Base-by-base conservation (phyloP, 1,139 yeast genomes). In the Scheffersomyces quercinus region DNA sequence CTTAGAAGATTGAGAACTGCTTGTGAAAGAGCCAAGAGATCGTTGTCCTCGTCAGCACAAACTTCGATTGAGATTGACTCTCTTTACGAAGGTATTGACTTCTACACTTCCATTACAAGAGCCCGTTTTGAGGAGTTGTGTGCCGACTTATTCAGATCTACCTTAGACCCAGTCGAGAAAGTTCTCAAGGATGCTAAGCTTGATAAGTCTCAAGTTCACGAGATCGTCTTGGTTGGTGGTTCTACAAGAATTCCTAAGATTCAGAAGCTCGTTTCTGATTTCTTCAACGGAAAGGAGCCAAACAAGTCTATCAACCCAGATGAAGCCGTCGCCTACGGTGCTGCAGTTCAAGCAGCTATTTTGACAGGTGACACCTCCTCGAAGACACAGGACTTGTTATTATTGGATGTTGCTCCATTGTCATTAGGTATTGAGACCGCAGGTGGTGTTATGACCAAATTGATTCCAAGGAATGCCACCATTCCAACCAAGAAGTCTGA, bases 221-320 rank as follows among this genome's bases (percentile, higher is more conserved):
- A 87, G 72, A 87, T 87, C 60, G 95, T 87, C 59, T 79, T 87
- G 55, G 95, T 87, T 55, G 95, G 95, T 81, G 95, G 95, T 74
- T 87, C 95, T 51, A 87, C 95, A 71, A 87, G 95, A 83, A 87
- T 87, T 75, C 95, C 95, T 81, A 86, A 86, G 85, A 85, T 87
- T 60, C 95, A 87, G 77, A 86, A 85, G 75, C 78, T 86, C 72
- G 83, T 86, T 43, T 83, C 90, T 53, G 93, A 86, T 76, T 85
- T 79, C 84, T 87, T 87, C 73, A 87, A 86, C 72, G 95, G 95
- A 68, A 87, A 87, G 81, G 88, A 85, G 73, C 88, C 88, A 70
- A 87, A 86, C 81, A 86, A 85, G 82, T 83, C 86, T 54, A 84
- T 84, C 70, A 84, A 84, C 84, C 89, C 90, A 47, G 65, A 62